Base-by-base conservation (phyloP, 768 basidiomycete species). In the Saitozyma podzolica region DNA sequence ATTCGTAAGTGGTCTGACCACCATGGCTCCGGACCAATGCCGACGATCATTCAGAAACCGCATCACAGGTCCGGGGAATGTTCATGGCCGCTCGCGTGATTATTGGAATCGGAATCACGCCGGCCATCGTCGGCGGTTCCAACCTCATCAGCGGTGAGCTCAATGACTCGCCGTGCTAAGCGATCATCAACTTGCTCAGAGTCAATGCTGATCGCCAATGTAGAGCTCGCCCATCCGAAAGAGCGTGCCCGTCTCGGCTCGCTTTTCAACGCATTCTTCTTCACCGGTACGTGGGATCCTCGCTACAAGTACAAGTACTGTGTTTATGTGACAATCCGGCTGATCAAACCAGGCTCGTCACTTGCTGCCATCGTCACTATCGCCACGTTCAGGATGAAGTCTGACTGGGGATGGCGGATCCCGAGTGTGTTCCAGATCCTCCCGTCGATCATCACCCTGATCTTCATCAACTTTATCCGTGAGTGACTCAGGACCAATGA, bases 401-500 rank as follows among this genome's bases (percentile, higher is more conserved):
- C 29, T 29, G 29, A 29, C 5, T 29, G 29, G 29, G 29, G 29
- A 29, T 29, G 29, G 29, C 29, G 29, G 29, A 29, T 29, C 29
- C 29, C 29, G 29, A 29, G 29, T 5, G 29, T 29, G 29, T 29
- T 29, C 29, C 29, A 29, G 29, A 29, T 29, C 29, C 29, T 29
- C 5, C 29, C 29, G 2, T 29, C 29, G 29, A 29, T 29, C 29
- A 29, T 29, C 29, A 29, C 29, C 29, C 29, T 29, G 29, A 29
- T 29, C 29, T 29, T 57, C 57, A 64, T 64, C 49, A 20, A 42
- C 20, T 49, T 64, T 43, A 64, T 64, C 40, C 62, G 62, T 64
- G 85, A 45, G 80, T 86, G 43, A 11, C 9, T 11, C 19, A 5
- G 29, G 29, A 29, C 29, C 29, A 29, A 29, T 29, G 29, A 29